Evolutionary conservation across 805 yeast genomes (phyloP).

Genomic region (Hanseniaspora vineae): DNA sequence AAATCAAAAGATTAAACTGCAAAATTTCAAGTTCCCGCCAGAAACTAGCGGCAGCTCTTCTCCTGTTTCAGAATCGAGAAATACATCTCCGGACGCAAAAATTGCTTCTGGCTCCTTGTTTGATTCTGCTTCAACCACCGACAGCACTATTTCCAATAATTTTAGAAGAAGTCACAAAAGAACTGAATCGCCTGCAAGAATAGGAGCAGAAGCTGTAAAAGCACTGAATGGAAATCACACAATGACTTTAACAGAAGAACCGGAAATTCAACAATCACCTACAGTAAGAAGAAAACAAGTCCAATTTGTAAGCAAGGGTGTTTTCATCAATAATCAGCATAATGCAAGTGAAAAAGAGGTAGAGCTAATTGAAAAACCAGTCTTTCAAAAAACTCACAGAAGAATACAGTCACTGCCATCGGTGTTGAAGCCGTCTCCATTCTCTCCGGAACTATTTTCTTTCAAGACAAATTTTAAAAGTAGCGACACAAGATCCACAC

Average conservation of each 20-base stretch:
- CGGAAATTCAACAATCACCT: conserved; percentile 1
- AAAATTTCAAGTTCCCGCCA: conserved; percentile 1
- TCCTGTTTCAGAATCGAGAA: conserved; percentile 2
- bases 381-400: conserved; percentile 17
- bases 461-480: neutral
- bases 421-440: conserved; percentile 3
- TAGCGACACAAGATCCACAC: neutral
- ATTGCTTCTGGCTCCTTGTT: neutral
- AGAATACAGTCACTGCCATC: conserved; percentile 31
- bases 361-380: neutral
- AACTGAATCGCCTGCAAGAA: conserved; percentile 53
- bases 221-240: conserved; percentile 21
- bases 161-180: conserved; percentile 17
- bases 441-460: neutral
- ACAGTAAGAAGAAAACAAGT: neutral
- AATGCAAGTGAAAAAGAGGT: neutral
- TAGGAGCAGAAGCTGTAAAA: conserved; percentile 65
- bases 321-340: neutral
- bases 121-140: conserved; percentile 5
- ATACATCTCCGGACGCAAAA: conserved; percentile 5
- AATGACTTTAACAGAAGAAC: conserved; percentile 3
- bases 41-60: conserved; percentile 7
- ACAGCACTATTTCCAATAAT: conserved; percentile 6
- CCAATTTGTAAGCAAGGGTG: neutral
- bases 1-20: conserved; percentile 2